phyloP scores from a whole-genome alignment of 768 basidiomycete species.

The Tricholoma saponaceum region DNA sequence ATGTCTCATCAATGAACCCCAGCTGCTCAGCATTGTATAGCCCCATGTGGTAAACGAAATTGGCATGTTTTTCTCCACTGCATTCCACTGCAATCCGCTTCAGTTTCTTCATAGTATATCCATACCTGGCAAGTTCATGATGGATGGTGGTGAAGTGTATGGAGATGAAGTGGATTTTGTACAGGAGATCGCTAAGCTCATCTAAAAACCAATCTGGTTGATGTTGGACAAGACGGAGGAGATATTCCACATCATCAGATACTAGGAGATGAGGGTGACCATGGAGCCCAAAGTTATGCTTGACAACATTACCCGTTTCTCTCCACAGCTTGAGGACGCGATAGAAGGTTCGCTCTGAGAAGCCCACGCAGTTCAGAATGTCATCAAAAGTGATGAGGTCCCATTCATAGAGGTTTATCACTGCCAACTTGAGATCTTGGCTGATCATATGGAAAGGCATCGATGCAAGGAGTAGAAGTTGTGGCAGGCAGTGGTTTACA shows the following conservation, averaged over 20 bases:
- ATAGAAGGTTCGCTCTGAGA: background rate
- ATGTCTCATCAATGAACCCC: constrained; percentile 30
- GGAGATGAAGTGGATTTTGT: constrained; percentile 27
- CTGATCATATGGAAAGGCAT: background rate
- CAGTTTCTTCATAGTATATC: constrained; percentile 19
- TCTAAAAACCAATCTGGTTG: constrained; percentile 29
- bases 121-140: constrained; percentile 17
- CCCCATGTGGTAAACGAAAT: constrained; percentile 22
- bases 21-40: constrained; percentile 26
- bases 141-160: constrained; percentile 29
- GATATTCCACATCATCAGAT: constrained; percentile 17
- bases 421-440: background rate
- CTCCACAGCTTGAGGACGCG: no score
- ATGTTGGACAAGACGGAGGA: constrained; percentile 12
- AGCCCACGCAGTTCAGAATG: background rate
- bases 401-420: background rate
- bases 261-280: constrained; percentile 9
- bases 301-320: background rate
- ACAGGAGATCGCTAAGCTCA: constrained; percentile 21
- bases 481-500: no score
- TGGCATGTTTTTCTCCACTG: constrained; percentile 18
- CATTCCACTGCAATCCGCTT: constrained; percentile 26
- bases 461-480: no score
- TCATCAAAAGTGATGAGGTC: background rate
- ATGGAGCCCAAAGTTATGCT: background rate